These are phyloP conservation scores for Sporothrix inflata DNA, from an alignment of 2,329 filamentous ascomycete species.

Conservation along the genomic window DNA sequence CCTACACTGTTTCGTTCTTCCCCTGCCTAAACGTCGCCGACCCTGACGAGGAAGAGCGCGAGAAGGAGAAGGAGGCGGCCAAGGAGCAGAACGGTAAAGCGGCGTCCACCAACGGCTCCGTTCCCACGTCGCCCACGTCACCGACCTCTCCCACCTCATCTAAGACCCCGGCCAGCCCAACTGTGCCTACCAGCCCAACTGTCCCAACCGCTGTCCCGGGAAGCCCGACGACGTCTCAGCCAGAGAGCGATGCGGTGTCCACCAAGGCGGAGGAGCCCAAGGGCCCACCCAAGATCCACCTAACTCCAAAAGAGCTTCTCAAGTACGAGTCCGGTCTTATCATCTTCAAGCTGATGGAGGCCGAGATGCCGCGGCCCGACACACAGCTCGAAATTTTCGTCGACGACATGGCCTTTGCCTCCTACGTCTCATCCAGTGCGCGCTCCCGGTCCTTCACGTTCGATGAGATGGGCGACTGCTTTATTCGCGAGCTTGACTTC, in stretches of 20 bases:
- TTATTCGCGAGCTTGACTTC: conserved; percentile 96
- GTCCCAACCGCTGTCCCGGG: conserved; percentile 27
- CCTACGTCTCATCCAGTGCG: conserved; percentile 80
- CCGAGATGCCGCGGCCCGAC: conserved; percentile 75
- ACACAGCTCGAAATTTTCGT: conserved; percentile 85
- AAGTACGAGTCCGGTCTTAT: conserved; percentile 89
- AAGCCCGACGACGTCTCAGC: conserved; percentile 52
- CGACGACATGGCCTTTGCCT: conserved; percentile 91
- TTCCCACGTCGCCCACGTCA: conserved; percentile 29
- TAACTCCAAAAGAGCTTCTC: conserved; percentile 78
- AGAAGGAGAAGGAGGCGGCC: conserved; percentile 49
- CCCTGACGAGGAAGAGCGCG: conserved; percentile 79
- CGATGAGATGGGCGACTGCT: conserved; percentile 92
- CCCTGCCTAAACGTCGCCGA: conserved; percentile 86
- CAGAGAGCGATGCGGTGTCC: background rate
- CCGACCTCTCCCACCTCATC: background rate
- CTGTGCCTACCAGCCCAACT: background rate
- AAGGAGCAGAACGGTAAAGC: conserved; percentile 42
- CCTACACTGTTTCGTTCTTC: conserved; percentile 86
- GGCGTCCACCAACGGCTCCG: background rate
- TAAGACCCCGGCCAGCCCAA: background rate
- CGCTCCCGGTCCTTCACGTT: conserved; percentile 71
- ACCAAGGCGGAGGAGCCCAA: conserved; percentile 47
- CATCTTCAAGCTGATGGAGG: conserved; percentile 92
- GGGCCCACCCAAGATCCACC: conserved; percentile 72